These are phyloP conservation scores for Elsinoe necatrix DNA, from an alignment of 2,329 filamentous ascomycete species.

Conservation along the genomic window DNA sequence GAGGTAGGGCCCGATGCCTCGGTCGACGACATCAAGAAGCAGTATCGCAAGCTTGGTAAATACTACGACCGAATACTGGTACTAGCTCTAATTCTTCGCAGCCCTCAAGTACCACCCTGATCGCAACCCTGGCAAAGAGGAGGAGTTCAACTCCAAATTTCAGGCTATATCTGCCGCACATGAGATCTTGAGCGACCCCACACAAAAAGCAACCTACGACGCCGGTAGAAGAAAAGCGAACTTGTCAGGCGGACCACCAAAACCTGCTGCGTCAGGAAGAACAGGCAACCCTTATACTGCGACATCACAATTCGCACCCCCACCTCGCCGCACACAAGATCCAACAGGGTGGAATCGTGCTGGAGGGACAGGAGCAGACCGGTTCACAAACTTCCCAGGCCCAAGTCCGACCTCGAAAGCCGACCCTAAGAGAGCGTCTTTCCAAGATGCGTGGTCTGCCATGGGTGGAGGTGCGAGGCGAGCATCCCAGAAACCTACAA, in stretches of 20 bases:
- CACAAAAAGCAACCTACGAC: slow-evolving; percentile 54
- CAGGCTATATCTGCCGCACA: slow-evolving; percentile 80
- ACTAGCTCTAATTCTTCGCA: slow-evolving; percentile 30
- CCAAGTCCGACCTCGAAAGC: slow-evolving; percentile 26
- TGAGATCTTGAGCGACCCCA: slow-evolving; percentile 60
- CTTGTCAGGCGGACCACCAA: slow-evolving; percentile 23
- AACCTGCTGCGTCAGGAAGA: slow-evolving; percentile 15
- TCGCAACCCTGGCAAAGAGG: slow-evolving; percentile 74
- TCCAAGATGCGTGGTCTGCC: slow-evolving; percentile 43
- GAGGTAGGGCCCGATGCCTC: slow-evolving; percentile 61
- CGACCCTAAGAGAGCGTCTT: slow-evolving; percentile 35
- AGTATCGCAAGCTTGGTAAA: slow-evolving; percentile 74
- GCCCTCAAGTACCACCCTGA: slow-evolving; percentile 83
- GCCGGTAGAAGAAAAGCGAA: slow-evolving; percentile 48
- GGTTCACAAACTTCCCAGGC: slow-evolving; percentile 37
- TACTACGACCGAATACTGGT: not conserved
- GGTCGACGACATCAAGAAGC: slow-evolving; percentile 70
- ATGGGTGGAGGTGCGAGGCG: slow-evolving; percentile 36
- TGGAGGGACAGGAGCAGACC: slow-evolving; percentile 33
- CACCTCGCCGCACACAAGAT: slow-evolving; percentile 32
- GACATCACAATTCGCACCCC: slow-evolving; percentile 33
- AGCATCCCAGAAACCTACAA: slow-evolving; percentile 20
- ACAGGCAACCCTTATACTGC: slow-evolving; percentile 32
- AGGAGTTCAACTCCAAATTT: slow-evolving; percentile 72
- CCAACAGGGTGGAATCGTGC: slow-evolving; percentile 28